Base-by-base conservation (phyloP, 257 asterid genomes). In the Solanum sitiens region DNA sequence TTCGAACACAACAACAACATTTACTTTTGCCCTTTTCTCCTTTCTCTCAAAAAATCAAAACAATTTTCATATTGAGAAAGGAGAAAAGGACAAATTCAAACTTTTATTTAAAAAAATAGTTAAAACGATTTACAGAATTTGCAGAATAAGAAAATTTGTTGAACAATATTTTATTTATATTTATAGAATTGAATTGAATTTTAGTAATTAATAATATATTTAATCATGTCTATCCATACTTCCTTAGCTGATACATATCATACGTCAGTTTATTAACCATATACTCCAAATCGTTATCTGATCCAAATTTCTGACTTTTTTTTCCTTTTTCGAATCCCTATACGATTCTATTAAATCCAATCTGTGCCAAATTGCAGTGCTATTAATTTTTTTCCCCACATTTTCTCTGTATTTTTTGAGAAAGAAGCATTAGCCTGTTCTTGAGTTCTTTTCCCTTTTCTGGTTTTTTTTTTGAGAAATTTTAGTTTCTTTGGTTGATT, bases 211-310 rank as follows among this genome's bases (percentile, higher is more conserved):
- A 12, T 10, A 35, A 37, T 44, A 23, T 45, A 47, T 80, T 80
- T 4, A 47, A 30, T 30, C 11, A 16, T 47, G 85, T 35, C 68
- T 80, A 80, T 80, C 85, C 68, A 80, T 47, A 80, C 39, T 59
- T 39, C 20, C 77, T 37, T 84, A 39, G 74, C 77, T 84, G 87
- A 84, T 59, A 61, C 79, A 63, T 21, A 59, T 84, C 79, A 9
- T 84, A 84, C 87, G 87, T 84, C 87, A 84, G 35, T 35, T 37
- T 59, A n/a, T 50, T 53, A 56, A 39, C 83, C 45, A 30, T 68
- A 27, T 4, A 32, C 42, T 83, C 87, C 87, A 70, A 44, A 86
- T 86, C 83, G 83, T 68, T 86, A 86, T 68, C 83, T 86, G 83
- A 71, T 70, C 87, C 50, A 70, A 37, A 70, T 16, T 70, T 86